Base-by-base conservation (phyloP, 495 filamentous ascomycete genomes). In the Hypomontagnella monticulosa region DNA sequence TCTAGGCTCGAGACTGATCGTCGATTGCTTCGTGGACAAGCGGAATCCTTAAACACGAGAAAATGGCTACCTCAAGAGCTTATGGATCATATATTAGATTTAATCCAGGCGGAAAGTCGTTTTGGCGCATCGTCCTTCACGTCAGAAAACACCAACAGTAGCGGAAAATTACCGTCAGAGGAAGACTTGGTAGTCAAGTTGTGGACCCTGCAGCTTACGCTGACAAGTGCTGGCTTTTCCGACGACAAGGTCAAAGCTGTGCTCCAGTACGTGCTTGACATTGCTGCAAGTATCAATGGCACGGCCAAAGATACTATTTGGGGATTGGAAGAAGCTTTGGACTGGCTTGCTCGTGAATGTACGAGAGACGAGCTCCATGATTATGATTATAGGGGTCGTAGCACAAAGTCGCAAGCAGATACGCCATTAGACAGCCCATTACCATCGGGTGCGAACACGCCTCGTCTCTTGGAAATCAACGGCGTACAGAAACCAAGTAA, bases 321-420 rank as follows among this genome's bases (percentile, higher is more conserved):
- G 89, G 93, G 93, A 15, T 76, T 97, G 44, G 89, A 95, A 57
- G 92, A 95, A 72, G 84, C 86, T n/a, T 66, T 97, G 27, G 91
- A 96, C 67, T 97, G 91, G 91, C 79, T 97, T 15, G 91, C 91
- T 16, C 79, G 90, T 61, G 83, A 92, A 65, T 89, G 86, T 69
- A 77, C 83, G 12, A 77, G 79, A 62, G 83, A 85, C 4, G 89
- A 94, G 68, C 82, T 95, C 30, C 88, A 88, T 1, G 85, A 87
- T 44, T 94, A 93, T 75, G 87, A 87, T 7, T 79, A 78, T 15
- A 72, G 75, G 33, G 62, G 66, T 36, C 75, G 75, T 34, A 51
- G 67, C 14, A 6, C 66, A 19, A 80, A 78, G 57, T 72, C 71
- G 10, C 71, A 77, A 18, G 52, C 37, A 79, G 81, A 83, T 42